These are phyloP conservation scores for Fusarium sp. DNA, from an alignment of 2,329 filamentous ascomycete genomes.

Conservation along the genomic window DNA sequence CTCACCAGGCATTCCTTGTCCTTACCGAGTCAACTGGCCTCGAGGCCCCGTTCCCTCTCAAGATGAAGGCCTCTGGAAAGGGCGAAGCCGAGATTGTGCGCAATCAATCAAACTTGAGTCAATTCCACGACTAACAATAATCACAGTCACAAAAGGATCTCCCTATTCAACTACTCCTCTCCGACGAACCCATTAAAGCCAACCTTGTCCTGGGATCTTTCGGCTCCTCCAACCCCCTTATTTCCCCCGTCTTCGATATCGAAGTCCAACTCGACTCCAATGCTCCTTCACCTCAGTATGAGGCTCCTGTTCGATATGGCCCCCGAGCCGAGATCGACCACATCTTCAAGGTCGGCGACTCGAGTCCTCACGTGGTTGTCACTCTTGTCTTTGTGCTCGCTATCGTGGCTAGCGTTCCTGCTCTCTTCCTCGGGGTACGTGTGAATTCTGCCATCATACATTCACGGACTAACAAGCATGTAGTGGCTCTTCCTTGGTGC, in stretches of 20 bases:
- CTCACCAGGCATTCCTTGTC: slow-evolving; percentile 93
- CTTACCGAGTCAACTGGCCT: slow-evolving; percentile 82
- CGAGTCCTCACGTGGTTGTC: slow-evolving; percentile 82
- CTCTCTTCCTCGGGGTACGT: slow-evolving; percentile 76
- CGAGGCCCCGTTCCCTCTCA: slow-evolving; percentile 87
- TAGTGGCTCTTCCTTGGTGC: slow-evolving; percentile 86
- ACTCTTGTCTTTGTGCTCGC: slow-evolving; percentile 80
- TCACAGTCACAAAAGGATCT: slow-evolving; percentile 88
- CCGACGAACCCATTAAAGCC: slow-evolving; percentile 76
- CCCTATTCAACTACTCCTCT: slow-evolving; percentile 80
- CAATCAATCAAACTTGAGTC: background rate
- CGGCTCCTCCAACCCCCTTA: slow-evolving; percentile 75
- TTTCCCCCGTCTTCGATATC: slow-evolving; percentile 78
- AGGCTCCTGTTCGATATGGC: slow-evolving; percentile 82
- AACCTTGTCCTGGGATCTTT: slow-evolving; percentile 88
- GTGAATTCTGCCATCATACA: no score
- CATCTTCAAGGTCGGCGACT: slow-evolving; percentile 83
- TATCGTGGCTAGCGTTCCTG: slow-evolving; percentile 78
- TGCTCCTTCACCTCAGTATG: slow-evolving; percentile 67
- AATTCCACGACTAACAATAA: slow-evolving; percentile 41
- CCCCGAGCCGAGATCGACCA: slow-evolving; percentile 89
- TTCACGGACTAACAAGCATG: slow-evolving; percentile 33
- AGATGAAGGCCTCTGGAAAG: slow-evolving; percentile 88
- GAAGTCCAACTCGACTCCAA: slow-evolving; percentile 72
- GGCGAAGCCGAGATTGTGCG: slow-evolving; percentile 85